phyloP scores from a whole-genome alignment of 768 basidiomycete species.

The Tricholoma hemisulphureum region DNA sequence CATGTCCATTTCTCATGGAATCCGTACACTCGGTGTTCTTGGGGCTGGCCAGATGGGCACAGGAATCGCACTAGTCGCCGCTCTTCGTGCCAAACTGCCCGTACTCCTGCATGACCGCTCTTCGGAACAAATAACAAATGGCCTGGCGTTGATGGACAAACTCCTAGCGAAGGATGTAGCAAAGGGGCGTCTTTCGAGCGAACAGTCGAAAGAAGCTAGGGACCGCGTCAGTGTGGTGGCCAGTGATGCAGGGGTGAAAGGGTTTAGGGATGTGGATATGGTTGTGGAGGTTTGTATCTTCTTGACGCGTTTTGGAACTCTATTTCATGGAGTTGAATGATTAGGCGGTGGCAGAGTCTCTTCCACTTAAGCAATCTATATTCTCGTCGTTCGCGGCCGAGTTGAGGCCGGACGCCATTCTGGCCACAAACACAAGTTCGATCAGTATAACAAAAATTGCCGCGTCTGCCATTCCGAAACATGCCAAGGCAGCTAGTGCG shows the following conservation, averaged over 20 bases:
- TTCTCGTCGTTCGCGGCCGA: constrained; percentile 70
- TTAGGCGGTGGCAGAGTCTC: constrained; percentile 85
- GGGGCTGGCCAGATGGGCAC: constrained; percentile 90
- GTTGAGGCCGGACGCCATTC: constrained; percentile 69
- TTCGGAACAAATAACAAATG: constrained; percentile 67
- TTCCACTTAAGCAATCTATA: constrained; percentile 74
- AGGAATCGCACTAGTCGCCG: constrained; percentile 87
- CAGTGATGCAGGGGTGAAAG: constrained; percentile 46
- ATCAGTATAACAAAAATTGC: constrained; percentile 96
- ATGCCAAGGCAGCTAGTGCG: constrained; percentile 55
- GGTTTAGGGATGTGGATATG: constrained; percentile 81
- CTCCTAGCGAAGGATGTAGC: constrained; percentile 86
- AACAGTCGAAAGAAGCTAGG: constrained; percentile 72
- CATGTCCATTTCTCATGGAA: constrained; percentile 68
- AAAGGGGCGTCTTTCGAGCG: constrained; percentile 71
- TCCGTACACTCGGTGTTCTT: constrained; percentile 73
- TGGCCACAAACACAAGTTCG: constrained; percentile 91
- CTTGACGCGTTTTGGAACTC: neutral
- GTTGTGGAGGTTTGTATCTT: constrained; percentile 71
- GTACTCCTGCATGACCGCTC: constrained; percentile 86
- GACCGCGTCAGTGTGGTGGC: constrained; percentile 62
- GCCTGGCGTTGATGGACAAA: constrained; percentile 72
- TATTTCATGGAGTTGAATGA: neutral
- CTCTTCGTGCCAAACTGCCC: constrained; percentile 80
- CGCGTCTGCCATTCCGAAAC: constrained; percentile 64